Evolutionary conservation across 2,329 filamentous ascomycete species (phyloP), one percentile per base, ranked within the genome.

Genomic region (Trichoderma koningiopsis): DNA sequence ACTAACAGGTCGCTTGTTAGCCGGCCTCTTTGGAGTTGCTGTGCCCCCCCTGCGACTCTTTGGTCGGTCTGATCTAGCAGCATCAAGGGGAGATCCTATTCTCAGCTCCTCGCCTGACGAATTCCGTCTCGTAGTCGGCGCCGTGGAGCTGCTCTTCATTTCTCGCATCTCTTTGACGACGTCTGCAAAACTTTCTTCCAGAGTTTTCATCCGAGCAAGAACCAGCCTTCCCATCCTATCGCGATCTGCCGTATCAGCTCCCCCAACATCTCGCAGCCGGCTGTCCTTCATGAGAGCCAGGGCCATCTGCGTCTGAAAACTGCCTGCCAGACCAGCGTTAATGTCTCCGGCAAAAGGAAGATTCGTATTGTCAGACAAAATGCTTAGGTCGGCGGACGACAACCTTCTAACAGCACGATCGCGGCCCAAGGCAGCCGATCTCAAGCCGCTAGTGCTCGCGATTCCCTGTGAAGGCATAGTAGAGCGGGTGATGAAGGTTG

Each of bases 111-210:
- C 84, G 27, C 81, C 81, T 2, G 82, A 86, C 10, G 86, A 88
- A 72, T 86, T 87, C 63, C 83, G 82, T 33, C 83, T 81, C 7
- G 85, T 86, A 2, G 83, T 81, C 3, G 83, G 81, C 40, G 79
- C 79, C n/a, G 81, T 83, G 35, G 81, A 82, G 49, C 79, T 81
- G 58, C 79, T 80, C 79, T 83, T 87, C 77, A 87, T 81, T 72
- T 89, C 88, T 71, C 92, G 89, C 78, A 97, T 90, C 78, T 96
- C 93, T 71, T 88, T 89, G 68, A 94, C 87, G n/a, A 97, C 90
- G 70, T 97, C 93, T 2, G 91, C 87, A 78, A 98, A 95, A 16
- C 94, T 91, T 79, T 97, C 93, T 78, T 98, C 94, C 2, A 98
- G 85, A 8, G 91, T 95, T 78, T 96, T 96, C 93, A 97, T 97